Conservation (phyloP, 164 flowering plant species). For the Hamamelis virginiana region DNA sequence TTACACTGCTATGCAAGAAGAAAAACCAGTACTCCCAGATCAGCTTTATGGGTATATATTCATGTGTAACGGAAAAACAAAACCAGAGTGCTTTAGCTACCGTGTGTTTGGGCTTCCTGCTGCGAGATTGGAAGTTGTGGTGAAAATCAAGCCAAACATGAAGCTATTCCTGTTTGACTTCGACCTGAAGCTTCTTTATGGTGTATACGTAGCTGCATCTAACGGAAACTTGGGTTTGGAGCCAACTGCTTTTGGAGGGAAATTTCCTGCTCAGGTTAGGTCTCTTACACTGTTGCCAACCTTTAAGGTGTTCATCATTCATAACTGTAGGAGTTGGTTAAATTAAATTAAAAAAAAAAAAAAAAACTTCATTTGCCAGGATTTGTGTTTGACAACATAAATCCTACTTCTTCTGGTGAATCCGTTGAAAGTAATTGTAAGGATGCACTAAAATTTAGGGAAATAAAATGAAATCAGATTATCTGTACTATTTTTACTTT, state of each 20-base stretch:
- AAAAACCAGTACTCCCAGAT: neutral
- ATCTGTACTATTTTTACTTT: neutral
- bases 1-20: neutral
- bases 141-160: constrained; percentile 26
- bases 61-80: constrained; percentile 38
- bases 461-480: too few relatives aligned
- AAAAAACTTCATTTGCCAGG: too few relatives aligned
- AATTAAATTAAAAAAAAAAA: too few relatives aligned
- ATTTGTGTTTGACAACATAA: too few relatives aligned
- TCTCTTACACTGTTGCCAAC: neutral
- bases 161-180: constrained; percentile 36
- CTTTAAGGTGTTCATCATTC: neutral
- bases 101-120: constrained; percentile 44
- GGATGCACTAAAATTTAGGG: too few relatives aligned
- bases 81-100: constrained; percentile 37
- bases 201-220: constrained; percentile 32
- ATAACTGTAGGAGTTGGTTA: neutral
- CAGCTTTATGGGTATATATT: constrained; percentile 31
- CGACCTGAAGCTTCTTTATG: constrained; percentile 38
- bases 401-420: too few relatives aligned
- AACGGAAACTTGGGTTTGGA: constrained; percentile 22
- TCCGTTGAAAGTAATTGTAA: too few relatives aligned
- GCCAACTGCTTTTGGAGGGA: constrained; percentile 37
- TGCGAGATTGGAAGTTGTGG: constrained; percentile 27
- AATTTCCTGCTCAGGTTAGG: constrained; percentile 40